Base-by-base conservation (phyloP, 2,329 filamentous ascomycete species). In the Fonsecaea pedrosoi region DNA sequence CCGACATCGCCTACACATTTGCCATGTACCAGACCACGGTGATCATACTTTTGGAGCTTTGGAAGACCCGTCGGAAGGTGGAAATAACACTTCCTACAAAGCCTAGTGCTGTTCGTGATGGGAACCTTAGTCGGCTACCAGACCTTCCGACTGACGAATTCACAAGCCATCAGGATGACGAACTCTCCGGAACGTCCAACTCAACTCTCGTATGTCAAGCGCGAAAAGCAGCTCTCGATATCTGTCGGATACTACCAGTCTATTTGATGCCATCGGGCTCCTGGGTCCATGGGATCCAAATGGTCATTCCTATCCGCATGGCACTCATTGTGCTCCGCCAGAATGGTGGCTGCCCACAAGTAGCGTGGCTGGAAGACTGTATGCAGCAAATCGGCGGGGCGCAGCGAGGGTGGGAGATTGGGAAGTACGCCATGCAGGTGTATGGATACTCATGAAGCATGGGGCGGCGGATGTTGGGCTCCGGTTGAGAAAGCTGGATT, bases 311-410 rank as follows among this genome's bases (percentile, higher is more conserved):
- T 10, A 56, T 58, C 21, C 61, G 54, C 15, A 63, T 63, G 61
- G 61, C 61, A 35, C 38, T 58, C n/a, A 48, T 57, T 40, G 61
- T 63, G n/a, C 53, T 63, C 25, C 38, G 61, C 15, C 53, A 63
- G 34, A 30, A 55, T 10, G 48, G 30, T 12, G 60, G 45, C 9
- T 32, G 30, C 37, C 54, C 54, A 9, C 60, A 56, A 34, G 60
- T 9, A 18, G 15, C 53, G 1, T 62, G 60, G 60, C 38, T 62
- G 38, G 60, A 56, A 35, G 54, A 37, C 30, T 42, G 50, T 38
- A 15, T 63, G 13, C 61, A 54, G 18, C 37, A 53, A 35, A 53
- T 37, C n/a, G 32, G 38, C 12, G 32, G 35, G 55, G 37, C 45
- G 21, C 38, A 25, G 32, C 40, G 21, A 25, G 60, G 61, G 10